These are phyloP conservation scores for Ettlia oleoabundans DNA, from an alignment of 139 green algal genomes.

Conservation along the genomic window DNA sequence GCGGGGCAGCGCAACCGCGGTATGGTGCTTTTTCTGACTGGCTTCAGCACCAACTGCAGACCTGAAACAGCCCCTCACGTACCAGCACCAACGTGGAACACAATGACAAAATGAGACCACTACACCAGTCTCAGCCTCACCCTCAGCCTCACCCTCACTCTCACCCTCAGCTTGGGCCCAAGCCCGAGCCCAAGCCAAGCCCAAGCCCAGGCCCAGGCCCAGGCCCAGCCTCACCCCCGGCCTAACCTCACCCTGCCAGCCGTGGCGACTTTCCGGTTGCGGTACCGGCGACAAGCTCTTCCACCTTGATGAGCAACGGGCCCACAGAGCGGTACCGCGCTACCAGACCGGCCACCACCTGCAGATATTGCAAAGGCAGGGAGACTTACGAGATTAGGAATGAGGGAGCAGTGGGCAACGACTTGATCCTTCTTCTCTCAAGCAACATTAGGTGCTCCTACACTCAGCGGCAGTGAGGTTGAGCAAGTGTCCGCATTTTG, in stretches of 20 bases:
- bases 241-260: constrained; percentile 47
- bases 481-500: too few relatives aligned
- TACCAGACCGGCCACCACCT: constrained; percentile 77
- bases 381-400: background rate
- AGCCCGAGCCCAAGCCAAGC: background rate
- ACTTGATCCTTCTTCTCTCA: too few relatives aligned
- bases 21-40: background rate
- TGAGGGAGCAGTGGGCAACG: background rate
- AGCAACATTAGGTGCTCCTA: too few relatives aligned
- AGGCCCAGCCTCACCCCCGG: background rate
- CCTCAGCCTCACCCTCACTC: too few relatives aligned
- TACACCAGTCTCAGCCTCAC: too few relatives aligned
- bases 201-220: background rate
- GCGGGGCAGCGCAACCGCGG: background rate
- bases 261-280: constrained; percentile 82
- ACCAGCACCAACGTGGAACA: too few relatives aligned
- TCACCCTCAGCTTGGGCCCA: too few relatives aligned
- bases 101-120: too few relatives aligned
- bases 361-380: constrained; percentile 3
- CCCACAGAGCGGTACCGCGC: constrained; percentile 83
- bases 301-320: constrained; percentile 85
- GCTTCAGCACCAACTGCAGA: background rate
- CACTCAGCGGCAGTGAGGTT: too few relatives aligned
- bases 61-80: too few relatives aligned
- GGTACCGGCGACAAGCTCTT: constrained; percentile 84